Evolutionary conservation across 495 filamentous ascomycete species (phyloP), one percentile per base, ranked within the genome.

Genomic region (Aspergillus saccharolyticus): DNA sequence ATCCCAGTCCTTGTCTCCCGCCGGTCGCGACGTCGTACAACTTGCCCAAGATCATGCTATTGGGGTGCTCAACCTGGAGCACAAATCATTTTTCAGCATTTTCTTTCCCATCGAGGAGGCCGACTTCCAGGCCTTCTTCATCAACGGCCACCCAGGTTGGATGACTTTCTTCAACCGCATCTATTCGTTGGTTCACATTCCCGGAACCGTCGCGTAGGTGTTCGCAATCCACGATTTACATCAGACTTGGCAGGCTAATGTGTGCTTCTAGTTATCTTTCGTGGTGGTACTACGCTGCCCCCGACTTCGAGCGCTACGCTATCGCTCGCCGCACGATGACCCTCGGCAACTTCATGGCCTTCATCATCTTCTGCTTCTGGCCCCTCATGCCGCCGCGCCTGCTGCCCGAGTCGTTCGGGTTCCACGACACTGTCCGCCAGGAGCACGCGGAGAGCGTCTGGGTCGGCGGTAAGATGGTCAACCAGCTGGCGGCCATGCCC

Each of bases 121-220:
- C 18, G 66, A 75, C 10, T 78, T 85, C 17, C 84, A 87, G 56
- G 68, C 72, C 3, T 87, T 80, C 75, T 86, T 87, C 60, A 78
- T 86, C 69, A 55, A 76, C 53, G 75, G 73, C 7, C 81, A 85
- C 56, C 78, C 78, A 49, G 67, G 65, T 1, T 69, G 78, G 42
- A 66, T 86, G 66, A 85, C 83, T 0, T 65, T 85, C 43, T 70
- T 87, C 60, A 87, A 87, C 58, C 78, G 79, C 52, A 75, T 78
- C 5, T 87, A 87, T 64, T 82, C 84, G 4, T 66, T 87, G 20
- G 82, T 87, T 20, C 84, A 87, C 57, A 86, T 87, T 55, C 84
- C 84, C 0, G 84, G 84, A 20, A 86, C 83, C 14, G 83, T 87
- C 30, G 79, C 79, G 81, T 85, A 70, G 63, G 80, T 77, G 42